Evolutionary conservation across 2,329 filamentous ascomycete genomes (phyloP).

Genomic region (Colletotrichum gigasporum): DNA sequence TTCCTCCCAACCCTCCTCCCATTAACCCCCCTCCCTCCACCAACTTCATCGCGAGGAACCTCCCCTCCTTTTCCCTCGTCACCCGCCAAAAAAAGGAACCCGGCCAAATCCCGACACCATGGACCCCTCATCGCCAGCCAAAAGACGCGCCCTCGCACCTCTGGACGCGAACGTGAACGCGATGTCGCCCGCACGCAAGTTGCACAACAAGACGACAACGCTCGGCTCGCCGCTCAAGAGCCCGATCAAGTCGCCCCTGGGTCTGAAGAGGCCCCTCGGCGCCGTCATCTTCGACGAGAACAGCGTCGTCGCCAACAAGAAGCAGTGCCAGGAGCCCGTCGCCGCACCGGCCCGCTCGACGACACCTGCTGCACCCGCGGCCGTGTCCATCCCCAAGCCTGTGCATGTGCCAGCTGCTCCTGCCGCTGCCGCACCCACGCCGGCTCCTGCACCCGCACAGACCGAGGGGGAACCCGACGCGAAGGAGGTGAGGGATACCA

Average conservation of each 20-base stretch:
- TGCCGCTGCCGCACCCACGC: background rate
- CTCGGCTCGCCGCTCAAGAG: conserved; percentile 27
- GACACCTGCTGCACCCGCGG: background rate
- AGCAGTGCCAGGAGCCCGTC: conserved; percentile 34
- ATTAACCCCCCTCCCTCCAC: background rate
- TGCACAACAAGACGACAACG: conserved; percentile 31
- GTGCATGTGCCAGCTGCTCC: background rate
- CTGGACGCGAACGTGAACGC: conserved; percentile 60
- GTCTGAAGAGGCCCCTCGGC: conserved; percentile 29
- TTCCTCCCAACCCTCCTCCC: background rate
- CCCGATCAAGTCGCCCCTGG: conserved; percentile 22
- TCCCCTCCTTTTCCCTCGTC: background rate
- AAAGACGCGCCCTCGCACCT: conserved; percentile 59
- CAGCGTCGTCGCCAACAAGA: conserved; percentile 29
- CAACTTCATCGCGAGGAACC: background rate
- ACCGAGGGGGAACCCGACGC: background rate
- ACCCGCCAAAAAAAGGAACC: background rate
- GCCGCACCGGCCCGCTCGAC: background rate
- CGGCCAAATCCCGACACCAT: conserved; percentile 10
- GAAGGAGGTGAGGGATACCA: conserved; percentile 5
- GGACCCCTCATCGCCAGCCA: conserved; percentile 48
- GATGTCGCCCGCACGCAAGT: conserved; percentile 42
- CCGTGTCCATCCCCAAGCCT: background rate
- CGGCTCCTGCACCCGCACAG: background rate
- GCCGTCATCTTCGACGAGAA: conserved; percentile 28